Base-by-base conservation (phyloP, 1,139 yeast genomes). In the Starmera stellimalicola region DNA sequence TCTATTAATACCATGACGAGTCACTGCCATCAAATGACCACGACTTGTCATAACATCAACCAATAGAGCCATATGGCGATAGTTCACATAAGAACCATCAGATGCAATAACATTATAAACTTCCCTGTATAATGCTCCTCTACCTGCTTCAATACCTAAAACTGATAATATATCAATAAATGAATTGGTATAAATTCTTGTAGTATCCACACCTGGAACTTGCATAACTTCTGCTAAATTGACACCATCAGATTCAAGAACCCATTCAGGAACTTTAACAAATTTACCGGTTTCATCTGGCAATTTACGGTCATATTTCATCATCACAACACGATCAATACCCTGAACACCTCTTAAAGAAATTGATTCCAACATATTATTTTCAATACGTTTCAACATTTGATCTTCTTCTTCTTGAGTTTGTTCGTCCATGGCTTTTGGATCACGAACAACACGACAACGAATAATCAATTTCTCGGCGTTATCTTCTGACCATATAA, bases 1-100 rank as follows among this genome's bases (percentile, higher is more conserved):
- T 64, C 98, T 80, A 60, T 93, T 93, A 62, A 93, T 91, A 73
- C 99, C 99, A 58, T 91, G 98, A 73, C 99, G 94, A 34, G 98
- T 91, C 51, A 93, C 91, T 25, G 98, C 97, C 85, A 93, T 91
- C 62, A 93, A 71, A 55, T 91, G 95, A 54, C 99, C 99, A 59
- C 95, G 82, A 32, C 95, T 83, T 2, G 99, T 93, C 99, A 93
- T 93, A 20, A 88, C 94, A 66, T 93, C 99, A 38, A 91, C 97
- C 52, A 93, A 70, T 50, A 93, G 67, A 2, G 98, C 96, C 91
- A 91, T 81, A 54, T 93, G 99, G 64, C 99, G 82, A 63, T 93
- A 93, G 60, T 93, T 93, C 44, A 93, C 99, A 55, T 91, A 91
- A 23, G 98, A 88, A 81, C 98, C 98, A 71, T 91, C 98, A 52